A percentile compares a stretch with the other conserved stretches of the same genome.
Conservation (phyloP, 2,329 filamentous ascomycete genomes). For the Fusarium zealandicum region DNA sequence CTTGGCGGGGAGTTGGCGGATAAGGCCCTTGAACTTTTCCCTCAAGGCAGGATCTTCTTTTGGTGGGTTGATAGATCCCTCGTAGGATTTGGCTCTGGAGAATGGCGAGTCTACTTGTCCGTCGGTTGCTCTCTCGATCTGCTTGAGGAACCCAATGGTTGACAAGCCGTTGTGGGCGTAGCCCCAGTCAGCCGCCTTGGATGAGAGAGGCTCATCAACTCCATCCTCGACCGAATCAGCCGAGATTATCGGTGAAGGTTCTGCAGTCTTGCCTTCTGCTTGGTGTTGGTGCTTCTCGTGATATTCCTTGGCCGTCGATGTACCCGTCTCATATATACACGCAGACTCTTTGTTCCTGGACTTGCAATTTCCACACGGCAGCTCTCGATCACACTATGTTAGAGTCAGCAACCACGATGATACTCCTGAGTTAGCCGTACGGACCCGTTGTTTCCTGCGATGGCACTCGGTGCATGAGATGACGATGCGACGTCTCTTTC, state of each 20-base stretch:
- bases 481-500: conserved; percentile 66
- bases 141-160: conserved; percentile 62
- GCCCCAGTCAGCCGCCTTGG: conserved; percentile 59
- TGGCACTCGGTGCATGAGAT: conserved; percentile 72
- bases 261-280: background rate
- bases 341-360: conserved; percentile 61
- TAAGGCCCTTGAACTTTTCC: conserved; percentile 65
- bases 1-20: conserved; percentile 64
- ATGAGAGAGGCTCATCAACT: conserved; percentile 46
- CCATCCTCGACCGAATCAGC: conserved; percentile 6
- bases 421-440: background rate
- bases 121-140: conserved; percentile 57
- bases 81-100: background rate
- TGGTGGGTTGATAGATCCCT: conserved; percentile 19
- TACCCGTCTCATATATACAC: conserved; percentile 65
- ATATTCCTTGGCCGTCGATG: conserved; percentile 49
- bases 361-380: conserved; percentile 67
- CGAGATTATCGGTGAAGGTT: background rate
- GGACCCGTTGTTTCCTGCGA: conserved; percentile 67
- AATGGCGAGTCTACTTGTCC: conserved; percentile 31
- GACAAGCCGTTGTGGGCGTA: conserved; percentile 60
- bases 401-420: conserved; percentile 6
- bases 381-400: conserved; percentile 63
- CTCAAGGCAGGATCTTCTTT: conserved; percentile 50
- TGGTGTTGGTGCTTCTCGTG: conserved; percentile 6